Evolutionary conservation across 805 yeast genomes (phyloP).

Genomic region (Candida vartiovaarae): DNA sequence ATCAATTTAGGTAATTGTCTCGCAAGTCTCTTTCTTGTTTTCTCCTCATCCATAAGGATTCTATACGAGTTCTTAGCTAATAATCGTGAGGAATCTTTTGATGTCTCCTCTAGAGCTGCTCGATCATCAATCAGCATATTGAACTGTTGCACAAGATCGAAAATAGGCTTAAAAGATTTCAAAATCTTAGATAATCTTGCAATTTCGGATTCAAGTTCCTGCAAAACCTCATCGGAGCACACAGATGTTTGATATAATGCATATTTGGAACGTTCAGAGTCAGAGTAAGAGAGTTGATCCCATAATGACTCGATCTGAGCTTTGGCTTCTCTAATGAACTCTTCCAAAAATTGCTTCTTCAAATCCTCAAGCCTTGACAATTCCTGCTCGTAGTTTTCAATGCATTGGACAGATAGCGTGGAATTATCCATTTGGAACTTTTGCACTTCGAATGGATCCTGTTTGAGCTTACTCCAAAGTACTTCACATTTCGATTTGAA

Average conservation of each 20-base stretch:
- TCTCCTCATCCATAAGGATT: constrained; percentile 75
- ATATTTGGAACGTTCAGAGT: constrained; percentile 43
- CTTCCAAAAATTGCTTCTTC: constrained; percentile 58
- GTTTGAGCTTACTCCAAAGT: constrained; percentile 54
- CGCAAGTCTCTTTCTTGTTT: constrained; percentile 57
- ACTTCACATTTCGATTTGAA: constrained; percentile 34
- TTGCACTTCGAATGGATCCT: constrained; percentile 33
- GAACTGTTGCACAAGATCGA: constrained; percentile 49
- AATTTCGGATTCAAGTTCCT: constrained; percentile 59
- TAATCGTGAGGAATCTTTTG: constrained; percentile 75
- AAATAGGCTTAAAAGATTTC: constrained; percentile 44
- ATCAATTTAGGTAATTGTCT: constrained; percentile 63
- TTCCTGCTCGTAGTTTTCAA: constrained; percentile 49
- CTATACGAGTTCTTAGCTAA: constrained; percentile 70
- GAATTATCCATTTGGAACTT: constrained; percentile 36
- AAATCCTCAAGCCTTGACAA: constrained; percentile 48
- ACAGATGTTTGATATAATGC: constrained; percentile 30
- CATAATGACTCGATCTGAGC: constrained; percentile 53
- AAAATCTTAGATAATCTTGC: constrained; percentile 41
- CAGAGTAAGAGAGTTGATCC: constrained; percentile 53
- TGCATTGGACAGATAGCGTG: constrained; percentile 37
- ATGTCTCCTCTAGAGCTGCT: constrained; percentile 53
- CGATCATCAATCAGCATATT: constrained; percentile 54
- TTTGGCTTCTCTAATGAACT: constrained; percentile 59
- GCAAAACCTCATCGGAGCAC: constrained; percentile 54